Percentiles rank a stretch among this genome's conserved stretches.
These are phyloP conservation scores for Lasiosphaeria ovina DNA, from an alignment of 495 filamentous ascomycete genomes.

Conservation along the genomic window DNA sequence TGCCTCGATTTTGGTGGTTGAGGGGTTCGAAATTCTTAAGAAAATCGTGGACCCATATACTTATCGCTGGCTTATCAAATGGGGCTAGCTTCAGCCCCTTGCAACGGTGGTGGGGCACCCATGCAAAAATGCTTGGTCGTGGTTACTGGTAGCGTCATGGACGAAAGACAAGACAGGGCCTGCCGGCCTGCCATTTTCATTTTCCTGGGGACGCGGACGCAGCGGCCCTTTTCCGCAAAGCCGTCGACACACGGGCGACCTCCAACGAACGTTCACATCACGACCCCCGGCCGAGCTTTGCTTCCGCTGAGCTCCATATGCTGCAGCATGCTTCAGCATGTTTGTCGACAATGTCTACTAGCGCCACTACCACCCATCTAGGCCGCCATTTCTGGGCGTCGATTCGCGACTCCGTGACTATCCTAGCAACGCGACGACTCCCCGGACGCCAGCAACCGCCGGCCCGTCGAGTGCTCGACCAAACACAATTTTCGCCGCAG, in stretches of 20 bases:
- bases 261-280: slow-evolving; percentile 3
- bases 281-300: slow-evolving; percentile 9
- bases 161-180: slow-evolving; percentile 14
- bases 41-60: slow-evolving; percentile 29
- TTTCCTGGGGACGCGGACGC: slow-evolving; percentile 4
- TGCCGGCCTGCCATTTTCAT: slow-evolving; percentile 4
- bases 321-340: slow-evolving; percentile 29
- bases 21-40: slow-evolving; percentile 32
- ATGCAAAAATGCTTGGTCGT: background rate
- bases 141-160: slow-evolving; percentile 21
- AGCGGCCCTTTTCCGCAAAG: background rate
- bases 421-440: slow-evolving; percentile 31
- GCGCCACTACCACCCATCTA: slow-evolving; percentile 43
- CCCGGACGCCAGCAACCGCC: slow-evolving; percentile 29
- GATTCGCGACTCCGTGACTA: slow-evolving; percentile 39
- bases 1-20: slow-evolving; percentile 27
- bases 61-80: slow-evolving; percentile 37
- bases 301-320: slow-evolving; percentile 10
- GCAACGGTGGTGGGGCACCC: slow-evolving; percentile 3
- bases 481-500: slow-evolving; percentile 11
- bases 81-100: slow-evolving; percentile 13
- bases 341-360: slow-evolving; percentile 47
- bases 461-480: slow-evolving; percentile 17
- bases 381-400: slow-evolving; percentile 45
- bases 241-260: background rate